phyloP scores from a whole-genome alignment of 208 protist genomes.

The Wallacemonas sp. region DNA sequence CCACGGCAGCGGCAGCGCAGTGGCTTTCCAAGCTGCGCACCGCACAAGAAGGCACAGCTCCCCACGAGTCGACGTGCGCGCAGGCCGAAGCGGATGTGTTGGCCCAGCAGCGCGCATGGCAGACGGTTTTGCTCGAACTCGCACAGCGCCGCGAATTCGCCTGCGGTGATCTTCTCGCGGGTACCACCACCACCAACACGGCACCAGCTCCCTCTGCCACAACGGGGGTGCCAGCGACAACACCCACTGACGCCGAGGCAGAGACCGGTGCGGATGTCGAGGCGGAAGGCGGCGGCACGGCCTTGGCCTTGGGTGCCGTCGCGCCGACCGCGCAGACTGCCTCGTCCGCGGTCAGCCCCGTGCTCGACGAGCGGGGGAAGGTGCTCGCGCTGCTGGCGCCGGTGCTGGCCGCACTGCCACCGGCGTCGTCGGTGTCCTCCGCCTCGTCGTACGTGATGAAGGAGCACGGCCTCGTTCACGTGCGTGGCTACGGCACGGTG shows the following conservation, averaged over 20 bases:
- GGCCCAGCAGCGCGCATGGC: background rate
- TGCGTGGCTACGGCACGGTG: constrained; percentile 52
- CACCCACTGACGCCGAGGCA: background rate
- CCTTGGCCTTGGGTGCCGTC: too few relatives aligned
- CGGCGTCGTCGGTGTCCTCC: background rate
- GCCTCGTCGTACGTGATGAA: background rate
- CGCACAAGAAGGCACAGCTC: background rate
- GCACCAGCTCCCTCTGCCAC: background rate
- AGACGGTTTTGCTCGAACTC: background rate
- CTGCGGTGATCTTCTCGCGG: constrained; percentile 6
- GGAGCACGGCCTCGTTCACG: constrained; percentile 28
- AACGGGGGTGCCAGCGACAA: background rate
- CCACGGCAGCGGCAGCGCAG: constrained; percentile 1
- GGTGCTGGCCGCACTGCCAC: constrained; percentile 10
- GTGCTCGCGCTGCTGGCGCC: constrained; percentile 30
- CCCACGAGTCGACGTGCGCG: background rate
- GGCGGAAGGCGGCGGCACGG: background rate
- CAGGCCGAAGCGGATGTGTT: background rate
- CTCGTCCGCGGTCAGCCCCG: background rate
- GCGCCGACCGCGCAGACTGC: too few relatives aligned
- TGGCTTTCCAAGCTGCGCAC: background rate
- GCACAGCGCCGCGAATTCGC: background rate
- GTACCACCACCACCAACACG: background rate
- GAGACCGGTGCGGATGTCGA: background rate
- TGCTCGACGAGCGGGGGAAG: constrained; percentile 22